Evolutionary conservation across 495 filamentous ascomycete genomes (phyloP).

Genomic region (Penicillium waksmanii): DNA sequence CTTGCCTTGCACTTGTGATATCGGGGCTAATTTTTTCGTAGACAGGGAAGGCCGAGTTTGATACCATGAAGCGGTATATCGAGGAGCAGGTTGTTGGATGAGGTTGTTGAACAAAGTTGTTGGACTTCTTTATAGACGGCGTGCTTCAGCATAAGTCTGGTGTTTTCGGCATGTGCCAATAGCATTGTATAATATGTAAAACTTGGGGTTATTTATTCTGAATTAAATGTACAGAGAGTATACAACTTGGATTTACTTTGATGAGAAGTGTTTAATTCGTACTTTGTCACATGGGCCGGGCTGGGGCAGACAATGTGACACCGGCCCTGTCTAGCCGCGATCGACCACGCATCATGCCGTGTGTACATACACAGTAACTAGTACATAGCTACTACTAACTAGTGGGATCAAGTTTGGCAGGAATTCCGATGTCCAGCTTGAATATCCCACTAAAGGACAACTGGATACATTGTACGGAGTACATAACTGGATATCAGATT

Average conservation of each 20-base stretch:
- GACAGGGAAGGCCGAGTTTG: constrained; percentile 64
- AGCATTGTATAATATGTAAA: too few relatives aligned
- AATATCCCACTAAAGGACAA: too few relatives aligned
- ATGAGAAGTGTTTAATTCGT: too few relatives aligned
- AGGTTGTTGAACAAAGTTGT: not conserved
- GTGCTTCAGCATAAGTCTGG: not conserved
- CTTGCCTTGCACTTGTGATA: not conserved
- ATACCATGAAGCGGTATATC: constrained; percentile 60
- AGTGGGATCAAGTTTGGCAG: not conserved
- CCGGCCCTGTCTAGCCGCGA: too few relatives aligned
- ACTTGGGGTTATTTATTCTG: too few relatives aligned
- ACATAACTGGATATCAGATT: not conserved
- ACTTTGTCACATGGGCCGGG: too few relatives aligned
- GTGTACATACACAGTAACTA: not conserved
- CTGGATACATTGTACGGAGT: not conserved
- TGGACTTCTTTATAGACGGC: not conserved
- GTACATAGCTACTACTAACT: not conserved
- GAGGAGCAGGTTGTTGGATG: constrained; percentile 47
- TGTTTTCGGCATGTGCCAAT: too few relatives aligned
- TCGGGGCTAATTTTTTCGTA: constrained; percentile 13
- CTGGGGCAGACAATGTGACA: too few relatives aligned
- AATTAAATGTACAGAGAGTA: too few relatives aligned
- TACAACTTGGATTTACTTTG: too few relatives aligned
- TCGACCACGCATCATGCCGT: too few relatives aligned
- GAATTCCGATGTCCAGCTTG: too few relatives aligned